Evolutionary conservation across 1,139 yeast species (phyloP).

Genomic region (Geotrichum klebahnii): DNA sequence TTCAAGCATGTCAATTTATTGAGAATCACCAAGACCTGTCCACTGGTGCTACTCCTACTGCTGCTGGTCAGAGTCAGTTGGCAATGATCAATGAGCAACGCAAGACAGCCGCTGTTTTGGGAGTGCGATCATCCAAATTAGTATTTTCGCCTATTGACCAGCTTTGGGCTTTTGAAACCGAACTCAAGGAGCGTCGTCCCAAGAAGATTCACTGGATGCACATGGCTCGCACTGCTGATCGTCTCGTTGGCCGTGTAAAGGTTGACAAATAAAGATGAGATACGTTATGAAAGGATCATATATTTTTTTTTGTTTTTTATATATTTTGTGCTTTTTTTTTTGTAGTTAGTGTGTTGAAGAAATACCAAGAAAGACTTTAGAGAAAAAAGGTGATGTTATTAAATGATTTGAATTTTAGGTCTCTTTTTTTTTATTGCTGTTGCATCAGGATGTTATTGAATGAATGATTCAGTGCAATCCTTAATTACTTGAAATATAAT

Average conservation of each 20-base stretch:
- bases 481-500: too few relatives aligned
- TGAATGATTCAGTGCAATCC: too few relatives aligned
- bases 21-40: conserved; percentile 44
- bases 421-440: too few relatives aligned
- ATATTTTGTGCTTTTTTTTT: too few relatives aligned
- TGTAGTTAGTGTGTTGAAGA: too few relatives aligned
- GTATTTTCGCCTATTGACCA: conserved; percentile 67
- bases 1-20: conserved; percentile 80
- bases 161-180: conserved; percentile 83
- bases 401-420: too few relatives aligned
- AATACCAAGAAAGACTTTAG: too few relatives aligned
- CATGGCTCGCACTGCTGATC: conserved; percentile 73
- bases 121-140: conserved; percentile 75
- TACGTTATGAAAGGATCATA: too few relatives aligned
- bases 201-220: conserved; percentile 79
- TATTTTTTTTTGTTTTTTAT: too few relatives aligned
- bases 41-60: conserved; percentile 10
- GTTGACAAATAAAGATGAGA: too few relatives aligned
- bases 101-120: conserved; percentile 78
- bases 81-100: conserved; percentile 35
- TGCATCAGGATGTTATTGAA: too few relatives aligned
- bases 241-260: conserved; percentile 66
- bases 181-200: conserved; percentile 76
- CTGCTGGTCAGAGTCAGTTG: conserved; percentile 4
- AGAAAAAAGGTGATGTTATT: too few relatives aligned